phyloP scores from a whole-genome alignment of 2,329 filamentous ascomycete genomes.

The Colletotrichum spinosum region DNA sequence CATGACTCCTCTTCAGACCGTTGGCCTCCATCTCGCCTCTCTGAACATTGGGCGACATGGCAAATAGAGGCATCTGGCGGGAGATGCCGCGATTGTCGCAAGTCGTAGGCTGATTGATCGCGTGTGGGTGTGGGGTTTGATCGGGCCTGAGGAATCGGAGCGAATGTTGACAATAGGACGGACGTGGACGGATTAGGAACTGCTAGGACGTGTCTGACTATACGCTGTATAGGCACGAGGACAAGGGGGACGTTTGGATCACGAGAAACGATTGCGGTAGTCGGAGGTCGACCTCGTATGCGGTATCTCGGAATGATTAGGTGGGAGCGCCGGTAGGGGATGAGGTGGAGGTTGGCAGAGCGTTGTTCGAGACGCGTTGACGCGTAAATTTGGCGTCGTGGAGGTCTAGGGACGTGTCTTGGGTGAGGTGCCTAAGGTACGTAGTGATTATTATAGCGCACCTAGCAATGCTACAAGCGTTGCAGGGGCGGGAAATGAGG shows the following conservation, averaged over 20 bases:
- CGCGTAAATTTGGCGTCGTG: conserved; percentile 49
- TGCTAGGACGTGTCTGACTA: no score
- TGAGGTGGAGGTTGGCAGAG: conserved; percentile 8
- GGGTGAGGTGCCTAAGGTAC: no score
- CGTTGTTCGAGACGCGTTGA: conserved; percentile 43
- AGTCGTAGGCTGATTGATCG: not conserved
- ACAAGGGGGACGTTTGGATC: no score
- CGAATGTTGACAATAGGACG: no score
- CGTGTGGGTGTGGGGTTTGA: not conserved
- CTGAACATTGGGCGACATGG: conserved; percentile 61
- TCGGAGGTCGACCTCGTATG: conserved; percentile 6
- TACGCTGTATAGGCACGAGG: no score
- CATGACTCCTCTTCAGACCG: conserved; percentile 59
- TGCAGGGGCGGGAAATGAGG: not conserved
- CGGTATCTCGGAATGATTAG: conserved; percentile 4
- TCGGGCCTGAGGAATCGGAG: not conserved
- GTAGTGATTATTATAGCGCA: no score
- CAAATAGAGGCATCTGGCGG: conserved; percentile 58
- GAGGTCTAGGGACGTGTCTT: conserved; percentile 38
- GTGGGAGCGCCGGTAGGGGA: conserved; percentile 18
- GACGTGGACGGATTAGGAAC: no score
- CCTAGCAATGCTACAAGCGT: not conserved
- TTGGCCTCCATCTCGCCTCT: conserved; percentile 51
- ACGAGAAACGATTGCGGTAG: not conserved
- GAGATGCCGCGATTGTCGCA: conserved; percentile 19